phyloP scores from a whole-genome alignment of 768 basidiomycete species.

The Termitomyces sp. region DNA sequence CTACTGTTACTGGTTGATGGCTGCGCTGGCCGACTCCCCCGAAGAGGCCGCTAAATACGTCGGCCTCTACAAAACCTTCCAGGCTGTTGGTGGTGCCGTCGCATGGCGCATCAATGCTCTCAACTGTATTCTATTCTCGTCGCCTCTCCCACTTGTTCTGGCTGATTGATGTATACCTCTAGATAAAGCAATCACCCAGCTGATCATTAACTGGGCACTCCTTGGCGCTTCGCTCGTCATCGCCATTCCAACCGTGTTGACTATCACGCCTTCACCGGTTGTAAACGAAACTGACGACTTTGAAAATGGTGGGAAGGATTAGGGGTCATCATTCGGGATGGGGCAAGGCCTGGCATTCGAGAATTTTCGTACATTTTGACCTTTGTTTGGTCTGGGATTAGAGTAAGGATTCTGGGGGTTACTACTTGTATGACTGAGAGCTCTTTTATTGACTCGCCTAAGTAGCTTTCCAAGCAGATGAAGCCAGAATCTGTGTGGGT shows the following conservation, averaged over 20 bases:
- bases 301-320: background rate
- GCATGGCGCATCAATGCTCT: constrained; percentile 26
- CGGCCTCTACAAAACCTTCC: constrained; percentile 24
- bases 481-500: too few relatives aligned
- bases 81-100: constrained; percentile 23
- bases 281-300: background rate
- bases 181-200: constrained; percentile 19
- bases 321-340: background rate
- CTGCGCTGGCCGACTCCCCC: constrained; percentile 19
- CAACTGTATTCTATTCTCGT: constrained; percentile 13
- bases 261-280: constrained; percentile 20
- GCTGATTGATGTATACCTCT: background rate
- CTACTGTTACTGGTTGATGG: constrained; percentile 26
- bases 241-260: constrained; percentile 20
- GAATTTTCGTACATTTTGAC: background rate
- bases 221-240: constrained; percentile 19
- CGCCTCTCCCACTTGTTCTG: background rate
- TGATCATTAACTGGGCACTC: constrained; percentile 22
- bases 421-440: too few relatives aligned
- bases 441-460: too few relatives aligned
- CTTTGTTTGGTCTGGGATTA: background rate
- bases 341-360: background rate
- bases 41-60: constrained; percentile 23
- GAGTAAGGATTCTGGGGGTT: background rate
- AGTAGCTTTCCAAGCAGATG: too few relatives aligned